phyloP scores from a whole-genome alignment of 495 filamentous ascomycete species.

The Penicillium crystallinum region DNA sequence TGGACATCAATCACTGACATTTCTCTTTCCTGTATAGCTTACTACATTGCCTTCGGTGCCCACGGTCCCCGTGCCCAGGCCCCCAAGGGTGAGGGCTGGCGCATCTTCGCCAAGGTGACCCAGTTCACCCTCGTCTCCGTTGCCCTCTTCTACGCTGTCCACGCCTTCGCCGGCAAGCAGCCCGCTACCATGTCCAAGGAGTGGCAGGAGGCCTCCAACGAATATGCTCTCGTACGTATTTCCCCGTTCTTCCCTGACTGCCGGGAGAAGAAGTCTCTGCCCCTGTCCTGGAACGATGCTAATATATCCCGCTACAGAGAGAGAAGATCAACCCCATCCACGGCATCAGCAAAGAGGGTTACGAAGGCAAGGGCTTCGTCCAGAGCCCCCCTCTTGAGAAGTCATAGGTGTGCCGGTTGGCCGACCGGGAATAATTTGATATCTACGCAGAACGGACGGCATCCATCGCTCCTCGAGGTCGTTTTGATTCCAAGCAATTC shows the following conservation, averaged over 20 bases:
- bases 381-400: constrained; percentile 58
- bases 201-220: constrained; percentile 87
- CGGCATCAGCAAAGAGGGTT: constrained; percentile 74
- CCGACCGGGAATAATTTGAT: constrained; percentile 26
- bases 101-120: constrained; percentile 64
- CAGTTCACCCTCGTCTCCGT: constrained; percentile 56
- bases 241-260: not conserved
- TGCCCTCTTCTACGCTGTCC: constrained; percentile 59
- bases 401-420: constrained; percentile 26
- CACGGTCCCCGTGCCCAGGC: constrained; percentile 82
- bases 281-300: constrained; percentile 7
- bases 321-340: constrained; percentile 86
- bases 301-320: constrained; percentile 43
- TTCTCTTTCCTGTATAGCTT: constrained; percentile 54
- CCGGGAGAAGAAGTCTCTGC: constrained; percentile 5
- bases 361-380: constrained; percentile 74
- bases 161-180: constrained; percentile 57
- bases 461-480: not conserved
- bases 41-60: constrained; percentile 96
- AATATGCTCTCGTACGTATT: constrained; percentile 74
- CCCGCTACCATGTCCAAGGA: constrained; percentile 92
- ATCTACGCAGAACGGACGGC: constrained; percentile 8
- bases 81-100: constrained; percentile 76
- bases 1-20: constrained; percentile 18
- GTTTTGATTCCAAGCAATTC: constrained; percentile 2